Evolutionary conservation across 1,284 basidiomycete species (phyloP).

Genomic region (Cryptococcus neoformans): DNA sequence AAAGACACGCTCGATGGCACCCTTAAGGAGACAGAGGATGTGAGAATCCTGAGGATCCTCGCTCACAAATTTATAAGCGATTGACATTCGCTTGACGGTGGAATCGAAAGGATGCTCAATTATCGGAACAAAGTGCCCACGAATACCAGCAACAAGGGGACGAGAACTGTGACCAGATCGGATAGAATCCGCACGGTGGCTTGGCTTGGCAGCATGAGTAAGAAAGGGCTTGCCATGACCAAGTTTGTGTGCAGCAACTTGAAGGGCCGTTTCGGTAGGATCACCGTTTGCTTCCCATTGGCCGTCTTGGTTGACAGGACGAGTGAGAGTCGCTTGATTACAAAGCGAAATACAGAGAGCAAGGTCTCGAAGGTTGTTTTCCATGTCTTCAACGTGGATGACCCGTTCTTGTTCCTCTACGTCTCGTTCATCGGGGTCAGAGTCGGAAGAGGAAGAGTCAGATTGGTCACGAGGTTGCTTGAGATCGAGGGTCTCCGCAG

Average conservation of each 20-base stretch:
- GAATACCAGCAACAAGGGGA: slow-evolving; percentile 19
- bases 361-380: slow-evolving; percentile 44
- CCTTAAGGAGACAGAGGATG: slow-evolving; percentile 55
- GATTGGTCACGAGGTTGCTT: slow-evolving; percentile 13
- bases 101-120: slow-evolving; percentile 62
- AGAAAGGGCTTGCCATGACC: slow-evolving; percentile 49
- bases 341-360: slow-evolving; percentile 52
- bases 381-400: slow-evolving; percentile 34
- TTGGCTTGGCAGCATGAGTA: slow-evolving; percentile 28
- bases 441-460: slow-evolving; percentile 9
- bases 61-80: slow-evolving; percentile 47
- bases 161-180: slow-evolving; percentile 20
- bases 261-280: slow-evolving; percentile 64
- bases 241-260: slow-evolving; percentile 60
- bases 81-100: slow-evolving; percentile 62
- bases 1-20: slow-evolving; percentile 62
- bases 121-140: slow-evolving; percentile 47
- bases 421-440: slow-evolving; percentile 26
- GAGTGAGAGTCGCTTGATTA: slow-evolving; percentile 53
- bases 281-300: slow-evolving; percentile 67
- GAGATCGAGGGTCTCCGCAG: slow-evolving; percentile 23
- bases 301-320: slow-evolving; percentile 47
- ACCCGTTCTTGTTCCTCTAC: slow-evolving; percentile 30
- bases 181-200: slow-evolving; percentile 14
- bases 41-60: slow-evolving; percentile 26